Base-by-base conservation (phyloP, 2,329 filamentous ascomycete species). In the Monosporascus ibericus region DNA sequence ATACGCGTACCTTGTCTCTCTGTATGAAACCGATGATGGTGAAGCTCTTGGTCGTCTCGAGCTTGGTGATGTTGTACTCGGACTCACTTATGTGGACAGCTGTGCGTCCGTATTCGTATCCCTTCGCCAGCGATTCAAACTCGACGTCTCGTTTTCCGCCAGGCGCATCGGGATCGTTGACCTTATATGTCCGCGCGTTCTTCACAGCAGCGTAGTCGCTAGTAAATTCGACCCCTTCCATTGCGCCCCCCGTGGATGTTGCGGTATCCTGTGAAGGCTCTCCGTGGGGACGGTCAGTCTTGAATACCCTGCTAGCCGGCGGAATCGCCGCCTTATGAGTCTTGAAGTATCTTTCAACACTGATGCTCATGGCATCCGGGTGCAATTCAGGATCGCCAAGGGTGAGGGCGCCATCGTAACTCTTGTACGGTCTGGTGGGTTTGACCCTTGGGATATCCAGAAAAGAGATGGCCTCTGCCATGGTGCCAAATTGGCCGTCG, bases 21-120 rank as follows among this genome's bases (percentile, higher is more conserved):
- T 84, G 82, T 30, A 97, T 81, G 62, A 99, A 99, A 0, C 94
- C 94, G 49, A 99, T 75, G 42, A 99, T 86, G 3, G 90, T 86
- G 52, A 97, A 84, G 7, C 80, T 79, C 53, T 87, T 85, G 9
- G 74, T 70, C 0, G 90, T 94, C 62, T 95, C 86, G 36, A 96
- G 78, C 58, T 88, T 91, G n/a, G 90, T 95, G 52, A 96, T 84
- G 60, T 92, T 90, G 67, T 87, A 81, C 62, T 99, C 92, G 0
- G 87, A 87, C 60, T 92, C 86, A 58, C 84, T 89, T 60, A 99
- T 96, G 59, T 88, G 86, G 1, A 99, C 92, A 2, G 89, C 90
- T 0, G 92, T 96, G 52, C 91, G 82, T 46, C 94, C 94, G 66
- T 99, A 99, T 64, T 90, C 86, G 64, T 92, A 99, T 0, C 94